Evolutionary conservation across 169 alveolate species (phyloP).

Genomic region (Plasmodium blacklocki): DNA sequence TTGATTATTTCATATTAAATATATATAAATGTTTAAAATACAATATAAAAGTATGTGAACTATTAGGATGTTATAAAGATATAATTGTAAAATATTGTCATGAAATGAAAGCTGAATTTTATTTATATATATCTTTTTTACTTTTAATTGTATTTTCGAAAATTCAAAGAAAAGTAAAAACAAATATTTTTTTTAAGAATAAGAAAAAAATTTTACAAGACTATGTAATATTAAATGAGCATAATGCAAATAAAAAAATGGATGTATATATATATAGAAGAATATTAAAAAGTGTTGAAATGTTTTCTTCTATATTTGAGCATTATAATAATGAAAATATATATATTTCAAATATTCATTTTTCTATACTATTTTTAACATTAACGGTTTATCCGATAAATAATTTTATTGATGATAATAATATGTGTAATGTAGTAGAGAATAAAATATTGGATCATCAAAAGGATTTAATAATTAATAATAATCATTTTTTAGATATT

Average conservation of each 20-base stretch:
- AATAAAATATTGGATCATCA: neutral
- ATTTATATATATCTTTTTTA: conserved; percentile 69
- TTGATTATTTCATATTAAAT: conserved; percentile 70
- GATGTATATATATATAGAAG: conserved; percentile 46
- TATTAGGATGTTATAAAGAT: conserved; percentile 42
- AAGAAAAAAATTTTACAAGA: conserved; percentile 19
- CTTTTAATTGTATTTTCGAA: conserved; percentile 43
- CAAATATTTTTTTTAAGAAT: conserved; percentile 40
- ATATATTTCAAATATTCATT: conserved; percentile 33
- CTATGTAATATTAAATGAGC: conserved; percentile 26
- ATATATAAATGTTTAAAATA: conserved; percentile 50
- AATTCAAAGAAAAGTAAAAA: conserved; percentile 18
- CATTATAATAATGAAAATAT: neutral
- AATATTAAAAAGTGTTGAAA: conserved; percentile 63
- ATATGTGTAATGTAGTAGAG: neutral
- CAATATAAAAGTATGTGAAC: conserved; percentile 21
- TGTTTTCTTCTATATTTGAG: conserved; percentile 42
- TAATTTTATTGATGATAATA: neutral
- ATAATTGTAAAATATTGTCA: conserved; percentile 31
- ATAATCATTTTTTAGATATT: conserved; percentile 3
- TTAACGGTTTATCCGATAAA: conserved; percentile 50
- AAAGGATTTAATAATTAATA: neutral
- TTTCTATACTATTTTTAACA: conserved; percentile 32
- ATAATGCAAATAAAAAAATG: conserved; percentile 8
- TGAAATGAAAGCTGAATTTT: conserved; percentile 48